Conservation (phyloP, 75 land plant genomes). For the Isoetes taiwanensis region DNA sequence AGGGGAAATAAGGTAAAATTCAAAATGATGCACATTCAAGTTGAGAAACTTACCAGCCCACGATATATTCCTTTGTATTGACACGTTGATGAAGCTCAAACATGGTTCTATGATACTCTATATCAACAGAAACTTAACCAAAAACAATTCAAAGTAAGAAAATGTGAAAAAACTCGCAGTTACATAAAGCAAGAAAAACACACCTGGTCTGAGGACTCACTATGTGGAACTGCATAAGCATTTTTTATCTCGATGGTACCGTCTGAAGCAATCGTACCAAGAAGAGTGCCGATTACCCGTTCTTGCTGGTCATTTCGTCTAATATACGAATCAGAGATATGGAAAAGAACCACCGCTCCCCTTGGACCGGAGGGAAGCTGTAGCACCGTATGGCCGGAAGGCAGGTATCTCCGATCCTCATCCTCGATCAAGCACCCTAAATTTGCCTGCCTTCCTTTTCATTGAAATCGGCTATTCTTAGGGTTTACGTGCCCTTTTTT, state of each 20-base stretch:
- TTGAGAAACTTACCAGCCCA: conserved; percentile 64
- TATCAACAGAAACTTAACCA: conserved; percentile 90
- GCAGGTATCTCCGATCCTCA: too few species aligned
- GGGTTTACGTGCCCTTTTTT: too few species aligned
- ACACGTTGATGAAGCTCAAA: conserved; percentile 81
- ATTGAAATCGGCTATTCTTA: too few species aligned
- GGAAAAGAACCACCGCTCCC: conserved; percentile 60
- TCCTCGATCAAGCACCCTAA: too few species aligned
- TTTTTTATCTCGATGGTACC: conserved; percentile 83
- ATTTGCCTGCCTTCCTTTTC: too few species aligned
- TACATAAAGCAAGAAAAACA: background rate
- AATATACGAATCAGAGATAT: conserved; percentile 88
- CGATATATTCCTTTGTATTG: conserved; percentile 89
- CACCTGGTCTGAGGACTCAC: conserved; percentile 84
- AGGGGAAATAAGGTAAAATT: background rate
- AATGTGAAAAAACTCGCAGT: background rate
- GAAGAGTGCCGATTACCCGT: conserved; percentile 83
- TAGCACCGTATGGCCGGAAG: too few species aligned
- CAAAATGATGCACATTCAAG: background rate
- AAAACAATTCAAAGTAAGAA: background rate
- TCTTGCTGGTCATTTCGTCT: conserved; percentile 81
- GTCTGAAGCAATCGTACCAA: conserved; percentile 69
- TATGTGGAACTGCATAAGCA: conserved; percentile 87
- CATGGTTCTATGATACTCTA: conserved; percentile 94
- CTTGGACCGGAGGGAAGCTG: conserved; percentile 46